Base-by-base conservation (phyloP, 768 basidiomycete genomes). In the Leucosporidium scottii region DNA sequence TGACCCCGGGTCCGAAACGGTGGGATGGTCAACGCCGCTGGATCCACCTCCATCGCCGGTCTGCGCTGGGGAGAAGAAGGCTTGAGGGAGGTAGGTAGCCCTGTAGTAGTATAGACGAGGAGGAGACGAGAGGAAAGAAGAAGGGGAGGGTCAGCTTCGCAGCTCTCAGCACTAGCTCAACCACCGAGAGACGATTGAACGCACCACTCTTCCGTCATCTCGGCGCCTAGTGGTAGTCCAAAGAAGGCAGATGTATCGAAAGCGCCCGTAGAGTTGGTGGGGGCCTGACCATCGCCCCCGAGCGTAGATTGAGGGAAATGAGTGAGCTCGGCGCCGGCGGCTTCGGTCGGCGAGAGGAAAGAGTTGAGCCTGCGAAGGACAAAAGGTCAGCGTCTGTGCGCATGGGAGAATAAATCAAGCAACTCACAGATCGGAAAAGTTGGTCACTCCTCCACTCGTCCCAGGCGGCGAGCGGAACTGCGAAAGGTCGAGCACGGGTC, bases 321-420 rank as follows among this genome's bases (percentile, higher is more conserved):
- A 47, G 12, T 18, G 8, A 12, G 30, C 25, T 18, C n/a, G 21
- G 39, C 27, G 36, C 36, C 25, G 1, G 69, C 69, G 10, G 53
- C 61, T 44, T 70, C 65, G 21, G 62, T 66, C 23, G 69, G 69
- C 17, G 69, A 54, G 48, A 71, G 55, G 69, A 71, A 67, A 31
- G 69, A 65, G 51, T 71, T 67, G 59, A 71, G 62, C 17, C 69
- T 70, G 53, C n/a, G 48, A n/a, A 8, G n/a, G 27, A 58, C 4
- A 12, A 10, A 5, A 55, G 47, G 23, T 66, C 59, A 36, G 53
- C 31, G 0, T 4, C 9, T 7, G 8, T 17, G 15, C 28, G 6
- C 4, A 17, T 30, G 31, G 25, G 44, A n/a, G 8, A 21, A 15
- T 39, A n/a, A n/a, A 30, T 2, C 15, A 44, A 44, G 13, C 6